Conservation (phyloP, 331 rosid genomes). For the Quercus lobata region DNA sequence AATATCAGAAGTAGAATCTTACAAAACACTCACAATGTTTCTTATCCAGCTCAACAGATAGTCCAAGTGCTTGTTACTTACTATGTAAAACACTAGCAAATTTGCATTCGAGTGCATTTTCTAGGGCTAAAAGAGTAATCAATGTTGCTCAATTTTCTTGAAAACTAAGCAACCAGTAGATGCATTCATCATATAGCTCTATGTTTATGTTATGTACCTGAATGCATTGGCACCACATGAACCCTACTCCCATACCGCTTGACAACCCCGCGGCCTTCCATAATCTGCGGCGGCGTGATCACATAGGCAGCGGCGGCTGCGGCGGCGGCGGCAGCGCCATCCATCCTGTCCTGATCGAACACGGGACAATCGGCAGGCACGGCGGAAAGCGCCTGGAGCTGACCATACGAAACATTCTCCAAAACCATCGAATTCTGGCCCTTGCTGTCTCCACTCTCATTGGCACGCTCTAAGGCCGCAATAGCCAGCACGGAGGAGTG, state of each 20-base stretch:
- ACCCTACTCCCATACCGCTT: conserved; percentile 80
- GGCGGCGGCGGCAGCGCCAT: conserved; percentile 39
- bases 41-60: neutral
- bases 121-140: neutral
- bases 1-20: neutral
- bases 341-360: conserved; percentile 67
- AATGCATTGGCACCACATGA: conserved; percentile 92
- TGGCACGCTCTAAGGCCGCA: conserved; percentile 72
- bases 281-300: conserved; percentile 64
- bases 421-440: conserved; percentile 37
- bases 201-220: conserved; percentile 41
- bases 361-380: conserved; percentile 65
- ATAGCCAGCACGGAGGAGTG: conserved; percentile 75
- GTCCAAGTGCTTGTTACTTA: too few species aligned
- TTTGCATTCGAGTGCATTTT: neutral
- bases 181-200: too few species aligned
- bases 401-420: conserved; percentile 90
- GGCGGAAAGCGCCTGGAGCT: conserved; percentile 87
- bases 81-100: too few species aligned
- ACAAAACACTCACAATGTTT: neutral
- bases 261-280: conserved; percentile 91
- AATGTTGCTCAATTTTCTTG: too few species aligned
- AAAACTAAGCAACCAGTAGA: too few species aligned
- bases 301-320: conserved; percentile 62
- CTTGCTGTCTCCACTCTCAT: conserved; percentile 53